phyloP scores from a whole-genome alignment of 192 early-diverging fungal genomes.

The Entophlyctis helioformis region DNA sequence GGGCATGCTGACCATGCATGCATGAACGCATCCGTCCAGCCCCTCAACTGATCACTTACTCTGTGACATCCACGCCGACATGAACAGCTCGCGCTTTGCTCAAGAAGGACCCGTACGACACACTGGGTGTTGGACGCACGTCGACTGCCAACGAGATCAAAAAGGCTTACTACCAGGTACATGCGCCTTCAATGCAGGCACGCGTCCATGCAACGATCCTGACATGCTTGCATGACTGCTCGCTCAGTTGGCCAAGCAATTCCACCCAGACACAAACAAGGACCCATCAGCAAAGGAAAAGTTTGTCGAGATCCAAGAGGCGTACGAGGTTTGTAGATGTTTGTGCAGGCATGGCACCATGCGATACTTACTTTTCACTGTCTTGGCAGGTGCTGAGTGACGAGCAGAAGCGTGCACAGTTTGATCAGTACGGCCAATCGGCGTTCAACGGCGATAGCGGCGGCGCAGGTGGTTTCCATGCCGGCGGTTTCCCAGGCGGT shows the following conservation, averaged over 20 bases:
- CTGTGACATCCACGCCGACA: not conserved
- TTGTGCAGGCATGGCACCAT: too few species aligned
- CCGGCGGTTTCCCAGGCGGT: constrained; percentile 19
- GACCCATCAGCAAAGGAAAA: constrained; percentile 82
- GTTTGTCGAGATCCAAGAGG: constrained; percentile 95
- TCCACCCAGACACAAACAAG: constrained; percentile 98
- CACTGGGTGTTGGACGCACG: constrained; percentile 70
- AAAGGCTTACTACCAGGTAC: constrained; percentile 88
- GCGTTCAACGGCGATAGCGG: constrained; percentile 8
- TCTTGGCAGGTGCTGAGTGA: constrained; percentile 77
- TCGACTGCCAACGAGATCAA: constrained; percentile 84
- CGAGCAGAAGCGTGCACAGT: constrained; percentile 78
- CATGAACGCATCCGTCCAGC: too few species aligned
- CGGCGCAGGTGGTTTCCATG: constrained; percentile 21
- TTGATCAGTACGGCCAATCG: constrained; percentile 80
- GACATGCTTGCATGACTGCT: constrained; percentile 1
- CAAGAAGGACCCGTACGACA: constrained; percentile 73
- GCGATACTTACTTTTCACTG: too few species aligned
- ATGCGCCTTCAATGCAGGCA: not conserved
- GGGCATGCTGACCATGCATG: too few species aligned
- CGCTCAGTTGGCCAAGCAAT: constrained; percentile 80
- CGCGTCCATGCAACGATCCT: too few species aligned
- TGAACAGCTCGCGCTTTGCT: not conserved
- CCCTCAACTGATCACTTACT: not conserved
- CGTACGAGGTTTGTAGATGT: constrained; percentile 77